Base-by-base conservation (phyloP, 192 early-diverging fungal genomes). In the Coemansia sp. region DNA sequence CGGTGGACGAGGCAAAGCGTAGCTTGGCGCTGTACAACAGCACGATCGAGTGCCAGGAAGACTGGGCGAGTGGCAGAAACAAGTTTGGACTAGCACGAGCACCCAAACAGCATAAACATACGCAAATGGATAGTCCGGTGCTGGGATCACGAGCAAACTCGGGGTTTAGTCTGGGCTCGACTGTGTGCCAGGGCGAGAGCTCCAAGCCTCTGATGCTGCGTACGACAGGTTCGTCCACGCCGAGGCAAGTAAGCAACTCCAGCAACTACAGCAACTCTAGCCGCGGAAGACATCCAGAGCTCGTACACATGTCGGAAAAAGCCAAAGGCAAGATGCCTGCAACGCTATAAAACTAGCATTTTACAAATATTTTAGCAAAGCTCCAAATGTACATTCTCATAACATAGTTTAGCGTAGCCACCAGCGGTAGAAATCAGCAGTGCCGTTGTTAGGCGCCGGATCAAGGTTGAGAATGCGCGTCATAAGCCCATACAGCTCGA, bases 381-480 rank as follows among this genome's bases (percentile, higher is more conserved):
- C 31, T 34, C 4, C 6, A 34, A 34, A 34, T 34, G 31, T 34
- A 34, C 31, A 34, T 7, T 15, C 17, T 57, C 57, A 31, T 63
- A 14, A 38, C 19, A 14, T 25, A 3, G 34, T 54, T 5, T 70
- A 57, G 22, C 37, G 50, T 42, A 80, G 63, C 72, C 72, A 74
- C 72, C 77, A 80, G 44, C 56, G 60, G 38, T 38, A 46, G 38
- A 80, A 74, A 28, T 55, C 54, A 7, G 55, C 15, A 9, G 91
- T 89, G 6, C 89, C 88, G 70, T 94, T 93, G 71, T 92, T 92
- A 0, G 87, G 85, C 1, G 88, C 86, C 9, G 88, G 77, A 6
- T 36, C 23, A 21, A 95, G 36, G 12, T 68, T 21, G 31, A 26
- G 53, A 22, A 55, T 66, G 9, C 69, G 58, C 4, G 83, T 48